Base-by-base conservation (phyloP, 2,329 filamentous ascomycete genomes). In the Colletotrichum spaethianum region DNA sequence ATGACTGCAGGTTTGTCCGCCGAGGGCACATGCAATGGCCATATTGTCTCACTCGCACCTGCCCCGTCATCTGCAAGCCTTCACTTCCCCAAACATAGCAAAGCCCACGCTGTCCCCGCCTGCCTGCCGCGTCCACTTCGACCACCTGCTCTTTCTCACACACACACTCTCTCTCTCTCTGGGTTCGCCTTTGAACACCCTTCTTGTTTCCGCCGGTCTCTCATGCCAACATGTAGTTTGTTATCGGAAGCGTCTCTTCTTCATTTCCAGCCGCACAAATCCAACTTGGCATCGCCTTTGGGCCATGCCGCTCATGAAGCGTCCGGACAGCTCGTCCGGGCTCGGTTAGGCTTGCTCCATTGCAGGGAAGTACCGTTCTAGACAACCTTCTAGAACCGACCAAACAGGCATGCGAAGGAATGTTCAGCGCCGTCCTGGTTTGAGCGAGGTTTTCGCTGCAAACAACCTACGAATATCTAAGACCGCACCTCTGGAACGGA, bases 341-440 rank as follows among this genome's bases (percentile, higher is more conserved):
- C 57, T 68, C 59, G 65, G 69, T 65, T 72, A 63, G 36, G 59
- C 69, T 63, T 72, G 44, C 52, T 55, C 56, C 33, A 40, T 42
- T 56, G 20, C 69, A 56, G 52, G 44, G 64, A n/a, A 28, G 14
- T n/a, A 42, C 20, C 55, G 59, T 72, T 72, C 69, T 65, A 69
- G 36, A 59, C 61, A 59, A n/a, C 44, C 67, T 72, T 72, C 65
- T 53, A 72, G 65, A 72, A 72, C 59, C 33, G 44, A 46, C 65
- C 53, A 52, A 55, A 20, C 31, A 55, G 20, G 31, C 48, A 40
- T 16, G 46, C 14, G 26, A 56, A 68, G 42, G 28, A 57, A 68
- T 63, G 57, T 52, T 38, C 33, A 53, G 36, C 33, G 40, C 64
- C n/a, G 20, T 31, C 3, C 40, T 28, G 33, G 28, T 68, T 63